Evolutionary conservation across 164 flowering plant genomes (phyloP), one percentile per base, ranked within the genome.

Genomic region (Vitis cinerea): DNA sequence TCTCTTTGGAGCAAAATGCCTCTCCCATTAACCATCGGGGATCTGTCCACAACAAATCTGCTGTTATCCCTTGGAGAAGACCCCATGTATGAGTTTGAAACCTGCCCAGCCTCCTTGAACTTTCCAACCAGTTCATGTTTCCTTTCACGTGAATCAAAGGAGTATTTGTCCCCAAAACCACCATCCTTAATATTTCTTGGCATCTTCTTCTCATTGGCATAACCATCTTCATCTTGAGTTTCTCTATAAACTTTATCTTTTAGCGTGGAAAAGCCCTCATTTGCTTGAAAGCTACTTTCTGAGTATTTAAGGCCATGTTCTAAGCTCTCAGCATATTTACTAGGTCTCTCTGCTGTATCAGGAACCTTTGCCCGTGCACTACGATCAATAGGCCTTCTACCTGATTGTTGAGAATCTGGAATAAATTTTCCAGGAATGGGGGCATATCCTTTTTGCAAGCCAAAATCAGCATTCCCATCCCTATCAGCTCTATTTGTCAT

Each of bases 1-100:
- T 90, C 94, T 81, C 96, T 85, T 59, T 75, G 87, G 61, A 92
- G 90, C 7, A 73, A 23, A 16, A 57, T 71, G n/a, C 79, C 78
- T 70, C 71, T 82, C 10, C 85, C 89, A 76, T 84, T 84, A 15
- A 67, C 69, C 53, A 64, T 16, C 37, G 84, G 81, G 44, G 75
- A 77, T 69, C 50, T 77, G 6, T 82, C 78, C 5, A 58, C 67
- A 68, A 74, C 73, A 70, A 14, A 63, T 69, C 74, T 75, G 63
- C 47, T 71, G 44, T 59, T 75, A 68, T 84, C 83, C 79, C 72
- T 79, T 7, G 84, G 80, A 4, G 80, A 76, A 73, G 76, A 57
- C 1, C 76, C 82, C 9, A 66, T 31, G 37, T 71, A 71, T 48
- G 72, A 58, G 54, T 74, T 77, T 59, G 80, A 53, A 76, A 67